phyloP scores from a whole-genome alignment of 306 rosid genomes.

The Canavalia ensiformis region DNA sequence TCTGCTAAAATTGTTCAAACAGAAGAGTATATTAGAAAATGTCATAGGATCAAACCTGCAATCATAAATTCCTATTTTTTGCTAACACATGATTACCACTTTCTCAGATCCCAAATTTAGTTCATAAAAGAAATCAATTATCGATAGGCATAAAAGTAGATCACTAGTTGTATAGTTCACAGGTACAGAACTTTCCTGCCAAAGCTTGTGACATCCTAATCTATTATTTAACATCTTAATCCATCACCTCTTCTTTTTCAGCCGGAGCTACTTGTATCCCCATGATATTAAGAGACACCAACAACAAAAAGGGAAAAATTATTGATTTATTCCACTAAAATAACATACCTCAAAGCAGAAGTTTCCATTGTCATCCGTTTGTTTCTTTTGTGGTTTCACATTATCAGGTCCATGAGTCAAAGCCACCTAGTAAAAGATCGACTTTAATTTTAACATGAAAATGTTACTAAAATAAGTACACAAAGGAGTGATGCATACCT shows the following conservation, averaged over 20 bases:
- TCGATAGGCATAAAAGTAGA: slow-evolving; percentile 23
- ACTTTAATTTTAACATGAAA: slow-evolving; percentile 41
- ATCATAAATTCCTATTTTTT: slow-evolving; percentile 10
- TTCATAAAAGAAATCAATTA: slow-evolving; percentile 22
- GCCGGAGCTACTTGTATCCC: slow-evolving; percentile 39
- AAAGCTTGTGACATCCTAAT: slow-evolving; percentile 35
- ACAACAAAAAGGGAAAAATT: background rate
- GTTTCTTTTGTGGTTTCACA: slow-evolving; percentile 89
- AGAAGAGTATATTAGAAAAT: background rate
- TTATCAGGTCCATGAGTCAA: slow-evolving; percentile 99
- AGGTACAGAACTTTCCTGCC: slow-evolving; percentile 33
- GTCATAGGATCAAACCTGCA: slow-evolving; percentile 27
- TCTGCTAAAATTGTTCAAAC: slow-evolving; percentile 18
- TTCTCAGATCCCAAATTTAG: slow-evolving; percentile 16
- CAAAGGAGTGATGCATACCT: slow-evolving; percentile 60
- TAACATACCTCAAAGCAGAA: slow-evolving; percentile 94
- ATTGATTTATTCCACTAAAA: slow-evolving; percentile 17
- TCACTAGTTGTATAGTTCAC: slow-evolving; percentile 5
- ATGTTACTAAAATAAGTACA: slow-evolving; percentile 38
- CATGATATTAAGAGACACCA: slow-evolving; percentile 37
- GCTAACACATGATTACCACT: slow-evolving; percentile 27
- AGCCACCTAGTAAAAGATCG: slow-evolving; percentile 72
- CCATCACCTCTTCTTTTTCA: slow-evolving; percentile 41
- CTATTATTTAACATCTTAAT: slow-evolving; percentile 41
- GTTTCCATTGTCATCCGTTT: slow-evolving; percentile 80